Percentiles rank a stretch among this genome's conserved stretches.
These are phyloP conservation scores for Globisporangium perplexum DNA, from an alignment of 352 stramenopile species.

Conservation along the genomic window DNA sequence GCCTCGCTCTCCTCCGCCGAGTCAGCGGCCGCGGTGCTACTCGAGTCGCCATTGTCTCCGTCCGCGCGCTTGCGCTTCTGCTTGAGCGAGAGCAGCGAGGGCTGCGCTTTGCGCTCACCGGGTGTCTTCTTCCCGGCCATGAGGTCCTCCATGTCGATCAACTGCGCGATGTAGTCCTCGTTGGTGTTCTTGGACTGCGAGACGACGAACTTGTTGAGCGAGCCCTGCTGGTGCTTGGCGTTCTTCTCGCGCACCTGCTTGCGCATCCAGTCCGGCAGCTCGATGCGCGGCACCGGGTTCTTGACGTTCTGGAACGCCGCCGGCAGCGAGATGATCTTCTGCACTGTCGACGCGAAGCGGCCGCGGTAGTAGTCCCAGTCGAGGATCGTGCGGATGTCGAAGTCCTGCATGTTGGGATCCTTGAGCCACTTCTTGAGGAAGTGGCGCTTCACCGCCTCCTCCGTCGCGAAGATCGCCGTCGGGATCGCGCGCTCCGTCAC, in stretches of 20 bases:
- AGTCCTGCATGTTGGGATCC: slow-evolving; percentile 88
- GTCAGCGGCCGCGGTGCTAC: slow-evolving; percentile 8
- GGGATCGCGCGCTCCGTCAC: slow-evolving; percentile 98
- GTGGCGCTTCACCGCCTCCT: slow-evolving; percentile 92
- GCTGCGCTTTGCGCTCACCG: slow-evolving; percentile 6
- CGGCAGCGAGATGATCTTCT: slow-evolving; percentile 99
- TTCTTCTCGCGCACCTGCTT: slow-evolving; percentile 90
- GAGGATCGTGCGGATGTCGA: slow-evolving; percentile 92
- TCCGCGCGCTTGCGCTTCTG: slow-evolving; percentile 14
- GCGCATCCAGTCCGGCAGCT: slow-evolving; percentile 96
- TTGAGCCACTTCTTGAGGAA: slow-evolving; percentile 98
- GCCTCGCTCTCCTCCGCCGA: slow-evolving; percentile 1
- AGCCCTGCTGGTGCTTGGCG: slow-evolving; percentile 66
- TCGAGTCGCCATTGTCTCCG: neutral
- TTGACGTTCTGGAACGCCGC: slow-evolving; percentile 95
- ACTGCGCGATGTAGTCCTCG: slow-evolving; percentile 44
- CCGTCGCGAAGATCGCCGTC: slow-evolving; percentile 96
- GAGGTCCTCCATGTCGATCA: slow-evolving; percentile 76
- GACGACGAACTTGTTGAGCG: slow-evolving; percentile 93
- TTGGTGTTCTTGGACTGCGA: slow-evolving; percentile 20
- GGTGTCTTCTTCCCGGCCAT: slow-evolving; percentile 15
- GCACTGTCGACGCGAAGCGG: slow-evolving; percentile 87
- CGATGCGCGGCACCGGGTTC: slow-evolving; percentile 96
- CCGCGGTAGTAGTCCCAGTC: slow-evolving; percentile 99
- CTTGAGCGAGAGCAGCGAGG: slow-evolving; percentile 7